Percentiles rank a stretch among this genome's conserved stretches.
Evolutionary conservation across 306 rosid species (phyloP).

Genomic region (Castanea mollissima): DNA sequence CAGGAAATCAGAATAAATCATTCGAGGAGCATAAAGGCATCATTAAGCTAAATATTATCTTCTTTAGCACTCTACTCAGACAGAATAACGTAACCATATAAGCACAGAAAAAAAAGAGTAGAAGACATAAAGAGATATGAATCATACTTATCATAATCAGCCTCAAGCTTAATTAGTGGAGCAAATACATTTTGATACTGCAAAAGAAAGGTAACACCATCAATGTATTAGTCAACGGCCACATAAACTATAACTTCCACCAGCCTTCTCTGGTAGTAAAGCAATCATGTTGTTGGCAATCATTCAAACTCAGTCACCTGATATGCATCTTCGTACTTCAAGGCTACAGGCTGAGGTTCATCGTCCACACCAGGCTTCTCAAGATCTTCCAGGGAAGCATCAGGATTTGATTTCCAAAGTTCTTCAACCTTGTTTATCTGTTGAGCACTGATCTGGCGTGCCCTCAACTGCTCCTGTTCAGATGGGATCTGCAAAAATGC

Average conservation of each 20-base stretch:
- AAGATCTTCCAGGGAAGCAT: conserved; percentile 98
- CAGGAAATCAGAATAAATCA: background rate
- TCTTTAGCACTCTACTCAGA: background rate
- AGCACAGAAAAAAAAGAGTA: background rate
- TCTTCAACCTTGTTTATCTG: conserved; percentile 99
- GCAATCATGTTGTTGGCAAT: background rate
- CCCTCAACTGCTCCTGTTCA: conserved; percentile 99
- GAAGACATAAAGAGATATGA: background rate
- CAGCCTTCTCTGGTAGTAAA: conserved; percentile 1
- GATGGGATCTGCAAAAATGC: conserved; percentile 78
- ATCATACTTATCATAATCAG: conserved; percentile 91
- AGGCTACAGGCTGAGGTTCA: conserved; percentile 93
- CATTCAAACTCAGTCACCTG: conserved; percentile 54
- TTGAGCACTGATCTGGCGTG: conserved; percentile 99
- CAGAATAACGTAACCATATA: background rate
- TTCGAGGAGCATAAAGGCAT: background rate
- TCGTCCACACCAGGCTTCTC: conserved; percentile 99
- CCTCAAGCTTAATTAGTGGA: conserved; percentile 99
- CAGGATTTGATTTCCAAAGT: conserved; percentile 98
- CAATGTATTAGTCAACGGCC: conserved; percentile 23
- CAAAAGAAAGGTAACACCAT: conserved; percentile 22
- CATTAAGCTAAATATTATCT: background rate
- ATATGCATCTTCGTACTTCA: conserved; percentile 98
- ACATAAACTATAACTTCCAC: conserved; percentile 5
- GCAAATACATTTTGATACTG: conserved; percentile 99